Conservation (phyloP, 1,139 yeast genomes). For the Spencermartinsiella ligniputridi region DNA sequence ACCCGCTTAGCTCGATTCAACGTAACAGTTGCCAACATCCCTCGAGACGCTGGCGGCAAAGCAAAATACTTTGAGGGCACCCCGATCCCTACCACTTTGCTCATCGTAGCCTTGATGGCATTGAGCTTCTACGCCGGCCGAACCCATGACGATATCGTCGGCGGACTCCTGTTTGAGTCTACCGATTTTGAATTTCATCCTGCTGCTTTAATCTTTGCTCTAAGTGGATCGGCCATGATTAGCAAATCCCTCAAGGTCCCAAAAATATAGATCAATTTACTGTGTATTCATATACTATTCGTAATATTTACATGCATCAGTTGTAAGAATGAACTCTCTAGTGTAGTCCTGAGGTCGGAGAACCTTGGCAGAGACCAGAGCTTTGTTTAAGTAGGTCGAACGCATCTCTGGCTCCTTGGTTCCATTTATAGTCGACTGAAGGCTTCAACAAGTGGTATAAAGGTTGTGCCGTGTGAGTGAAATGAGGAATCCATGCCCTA, state of each 20-base stretch:
- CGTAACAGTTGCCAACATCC: slow-evolving; percentile 87
- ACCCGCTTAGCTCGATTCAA: slow-evolving; percentile 93
- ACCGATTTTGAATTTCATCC: slow-evolving; percentile 71
- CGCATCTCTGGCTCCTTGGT: too few species aligned
- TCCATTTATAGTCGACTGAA: too few species aligned
- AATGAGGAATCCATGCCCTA: too few species aligned
- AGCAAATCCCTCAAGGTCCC: slow-evolving; percentile 89
- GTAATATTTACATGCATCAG: too few species aligned
- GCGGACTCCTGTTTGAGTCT: slow-evolving; percentile 53
- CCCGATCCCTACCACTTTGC: slow-evolving; percentile 86
- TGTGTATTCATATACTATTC: too few species aligned
- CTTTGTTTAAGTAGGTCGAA: too few species aligned
- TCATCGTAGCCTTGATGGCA: slow-evolving; percentile 71
- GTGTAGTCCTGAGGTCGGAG: too few species aligned
- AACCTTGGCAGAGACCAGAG: too few species aligned
- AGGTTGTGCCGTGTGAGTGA: too few species aligned
- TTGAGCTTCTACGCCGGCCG: slow-evolving; percentile 44
- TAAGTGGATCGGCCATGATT: slow-evolving; percentile 89
- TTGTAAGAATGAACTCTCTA: too few species aligned
- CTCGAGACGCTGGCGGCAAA: slow-evolving; percentile 81
- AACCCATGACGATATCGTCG: slow-evolving; percentile 52
- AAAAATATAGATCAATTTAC: slow-evolving; percentile 76
- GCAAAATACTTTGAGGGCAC: slow-evolving; percentile 86
- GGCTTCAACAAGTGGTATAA: too few species aligned
- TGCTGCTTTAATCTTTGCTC: slow-evolving; percentile 53